Base-by-base conservation (phyloP, 2,329 filamentous ascomycete genomes). In the Xylariaceae sp. region DNA sequence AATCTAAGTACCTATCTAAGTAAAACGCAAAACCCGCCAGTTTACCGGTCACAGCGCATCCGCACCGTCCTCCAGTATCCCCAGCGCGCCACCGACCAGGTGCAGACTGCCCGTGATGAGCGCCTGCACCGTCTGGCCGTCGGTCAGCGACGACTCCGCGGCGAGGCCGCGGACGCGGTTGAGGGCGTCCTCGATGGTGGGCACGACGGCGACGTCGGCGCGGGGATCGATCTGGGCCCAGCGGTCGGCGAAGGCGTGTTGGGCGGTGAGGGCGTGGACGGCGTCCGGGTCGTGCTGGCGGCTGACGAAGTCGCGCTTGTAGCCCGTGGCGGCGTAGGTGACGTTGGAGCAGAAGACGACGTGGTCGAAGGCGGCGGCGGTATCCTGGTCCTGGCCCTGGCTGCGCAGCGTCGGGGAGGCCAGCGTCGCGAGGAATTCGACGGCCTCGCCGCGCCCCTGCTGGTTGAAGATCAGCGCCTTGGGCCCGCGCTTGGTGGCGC, bases 401-500 rank as follows among this genome's bases (percentile, higher is more conserved):
- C 68, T 63, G 20, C 71, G 69, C 7, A 70, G 66, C 3, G 75
- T 71, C 2, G 68, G 66, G 56, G 77, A 66, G 56, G 77, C 65
- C 20, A 86, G 73, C 2, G 75, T 75, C 19, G 76, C 73, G 12
- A 87, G 75, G 48, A 87, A 84, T 51, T 79, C 74, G 21, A 84
- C 71, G 37, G 81, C 76, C 67, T 82, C 80, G 23, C 74, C 70
- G 51, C 82, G 80, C 44, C 81, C 83, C 69, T 87, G 85, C 73
- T 98, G 95, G 73, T 97, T 98, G 81, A 98, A 99, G 52, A 98
- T 88, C 47, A 99, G 78, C 41, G 81, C 73, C 45, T 78, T 77
- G 10, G 66, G 63, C 1, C 64, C 65, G 3, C 52, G 18, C 59
- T 50, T 48, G n/a, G 59, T 51, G 9, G 54, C 61, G 41, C 65